Conservation (phyloP, 176 grass and related monocot genomes). For the Tillandsia leiboldiana region DNA sequence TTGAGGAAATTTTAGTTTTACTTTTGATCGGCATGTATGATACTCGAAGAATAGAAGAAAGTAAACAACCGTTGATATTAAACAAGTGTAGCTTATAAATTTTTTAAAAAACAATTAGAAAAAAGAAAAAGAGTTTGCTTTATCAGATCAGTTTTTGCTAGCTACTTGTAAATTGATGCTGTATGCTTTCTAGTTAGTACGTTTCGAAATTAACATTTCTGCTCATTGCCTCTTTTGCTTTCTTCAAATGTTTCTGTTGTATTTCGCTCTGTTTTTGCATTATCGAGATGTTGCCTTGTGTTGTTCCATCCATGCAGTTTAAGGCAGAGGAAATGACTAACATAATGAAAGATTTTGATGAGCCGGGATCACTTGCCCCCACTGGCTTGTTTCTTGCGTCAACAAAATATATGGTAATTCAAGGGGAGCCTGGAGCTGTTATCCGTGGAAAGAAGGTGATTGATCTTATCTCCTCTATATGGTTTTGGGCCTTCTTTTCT, state of each 20-base stretch:
- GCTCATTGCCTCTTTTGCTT: not conserved
- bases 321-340: constrained; percentile 54
- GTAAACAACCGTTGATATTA: too few species aligned
- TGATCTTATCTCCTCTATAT: not conserved
- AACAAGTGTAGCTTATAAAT: not conserved
- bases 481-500: not conserved
- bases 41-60: too few species aligned
- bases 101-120: not conserved
- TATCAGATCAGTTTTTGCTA: not conserved
- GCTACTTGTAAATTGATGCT: not conserved
- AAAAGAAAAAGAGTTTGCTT: not conserved
- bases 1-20: not conserved
- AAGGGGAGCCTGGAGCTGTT: constrained; percentile 61
- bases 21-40: too few species aligned
- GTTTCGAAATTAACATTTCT: too few species aligned
- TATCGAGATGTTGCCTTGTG: too few species aligned
- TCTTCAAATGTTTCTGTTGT: not conserved
- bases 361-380: constrained; percentile 70
- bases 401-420: constrained; percentile 76
- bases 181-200: too few species aligned
- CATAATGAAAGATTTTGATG: constrained; percentile 84
- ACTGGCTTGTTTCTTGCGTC: constrained; percentile 51
- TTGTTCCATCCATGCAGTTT: constrained; percentile 24
- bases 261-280: not conserved
- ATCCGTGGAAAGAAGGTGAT: constrained; percentile 84